Evolutionary conservation across 2,329 filamentous ascomycete genomes (phyloP).

Genomic region (Zymoseptoria crescenta): DNA sequence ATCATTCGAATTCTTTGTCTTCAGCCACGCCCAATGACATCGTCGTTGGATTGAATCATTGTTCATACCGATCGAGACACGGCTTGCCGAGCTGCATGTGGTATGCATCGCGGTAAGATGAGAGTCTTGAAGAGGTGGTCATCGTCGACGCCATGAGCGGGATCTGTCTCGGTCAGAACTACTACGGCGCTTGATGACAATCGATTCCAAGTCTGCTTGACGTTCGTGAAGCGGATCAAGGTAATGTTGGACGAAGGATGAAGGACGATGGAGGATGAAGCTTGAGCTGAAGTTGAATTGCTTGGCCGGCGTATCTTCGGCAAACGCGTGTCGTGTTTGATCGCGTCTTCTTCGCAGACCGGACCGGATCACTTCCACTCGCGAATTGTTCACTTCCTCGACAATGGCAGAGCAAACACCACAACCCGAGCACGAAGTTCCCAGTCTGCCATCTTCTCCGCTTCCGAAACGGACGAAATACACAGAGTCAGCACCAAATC

Average conservation of each 20-base stretch:
- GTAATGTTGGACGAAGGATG: neutral
- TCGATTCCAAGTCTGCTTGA: too few species aligned
- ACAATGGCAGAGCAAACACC: conserved; percentile 28
- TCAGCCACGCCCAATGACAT: neutral
- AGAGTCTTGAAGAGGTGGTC: neutral
- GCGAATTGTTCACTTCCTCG: neutral
- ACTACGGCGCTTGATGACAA: too few species aligned
- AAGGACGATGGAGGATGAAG: neutral
- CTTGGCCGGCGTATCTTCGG: neutral
- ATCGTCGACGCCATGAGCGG: neutral
- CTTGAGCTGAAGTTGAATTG: neutral
- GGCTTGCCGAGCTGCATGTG: neutral
- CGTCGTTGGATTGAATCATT: neutral
- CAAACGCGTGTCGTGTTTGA: neutral
- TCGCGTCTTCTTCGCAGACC: neutral
- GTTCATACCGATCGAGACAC: neutral
- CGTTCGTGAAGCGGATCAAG: neutral
- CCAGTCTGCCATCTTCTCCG: conserved; percentile 62
- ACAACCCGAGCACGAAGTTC: conserved; percentile 37
- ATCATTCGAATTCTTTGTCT: neutral
- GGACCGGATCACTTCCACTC: too few species aligned
- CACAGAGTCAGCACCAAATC: conserved; percentile 34
- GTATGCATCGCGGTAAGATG: neutral
- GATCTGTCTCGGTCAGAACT: neutral
- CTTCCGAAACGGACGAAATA: conserved; percentile 75